Conservation (phyloP, 768 basidiomycete genomes). For the Cystobasidium tubakii region DNA sequence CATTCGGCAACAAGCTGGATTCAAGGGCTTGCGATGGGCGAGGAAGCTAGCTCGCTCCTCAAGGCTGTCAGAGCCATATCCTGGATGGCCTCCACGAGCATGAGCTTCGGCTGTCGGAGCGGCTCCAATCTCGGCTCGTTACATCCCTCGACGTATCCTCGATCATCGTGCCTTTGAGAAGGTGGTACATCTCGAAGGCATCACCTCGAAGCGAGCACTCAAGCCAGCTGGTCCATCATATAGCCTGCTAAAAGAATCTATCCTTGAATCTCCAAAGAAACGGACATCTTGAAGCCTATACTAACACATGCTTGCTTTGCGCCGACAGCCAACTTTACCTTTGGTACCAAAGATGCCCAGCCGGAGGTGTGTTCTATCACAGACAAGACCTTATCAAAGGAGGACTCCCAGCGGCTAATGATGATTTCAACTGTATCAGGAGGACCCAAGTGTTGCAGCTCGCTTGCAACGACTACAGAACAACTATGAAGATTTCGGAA, state of each 20-base stretch:
- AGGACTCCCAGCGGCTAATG: background rate
- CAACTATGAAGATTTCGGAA: conserved; percentile 95
- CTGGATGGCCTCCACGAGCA: too few relatives aligned
- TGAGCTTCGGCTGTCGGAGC: too few relatives aligned
- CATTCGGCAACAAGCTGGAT: background rate
- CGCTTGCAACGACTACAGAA: conserved; percentile 88
- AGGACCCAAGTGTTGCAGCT: conserved; percentile 91
- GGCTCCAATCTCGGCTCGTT: background rate
- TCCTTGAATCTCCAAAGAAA: too few relatives aligned
- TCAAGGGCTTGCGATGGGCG: too few relatives aligned
- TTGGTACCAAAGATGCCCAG: conserved; percentile 92
- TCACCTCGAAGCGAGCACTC: background rate
- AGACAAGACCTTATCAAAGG: background rate
- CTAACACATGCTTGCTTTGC: background rate
- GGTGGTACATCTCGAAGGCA: background rate
- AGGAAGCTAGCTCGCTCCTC: background rate
- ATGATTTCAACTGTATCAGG: conserved; percentile 54
- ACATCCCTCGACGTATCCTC: background rate
- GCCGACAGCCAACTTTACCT: conserved; percentile 63
- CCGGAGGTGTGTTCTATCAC: conserved; percentile 51
- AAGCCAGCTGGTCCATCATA: background rate
- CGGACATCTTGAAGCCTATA: background rate
- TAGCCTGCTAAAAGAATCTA: background rate
- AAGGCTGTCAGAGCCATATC: background rate
- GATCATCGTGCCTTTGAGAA: background rate